Percentiles rank a stretch among this genome's conserved stretches.
phyloP scores from a whole-genome alignment of 768 basidiomycete species.

The Mrakia gelida region DNA sequence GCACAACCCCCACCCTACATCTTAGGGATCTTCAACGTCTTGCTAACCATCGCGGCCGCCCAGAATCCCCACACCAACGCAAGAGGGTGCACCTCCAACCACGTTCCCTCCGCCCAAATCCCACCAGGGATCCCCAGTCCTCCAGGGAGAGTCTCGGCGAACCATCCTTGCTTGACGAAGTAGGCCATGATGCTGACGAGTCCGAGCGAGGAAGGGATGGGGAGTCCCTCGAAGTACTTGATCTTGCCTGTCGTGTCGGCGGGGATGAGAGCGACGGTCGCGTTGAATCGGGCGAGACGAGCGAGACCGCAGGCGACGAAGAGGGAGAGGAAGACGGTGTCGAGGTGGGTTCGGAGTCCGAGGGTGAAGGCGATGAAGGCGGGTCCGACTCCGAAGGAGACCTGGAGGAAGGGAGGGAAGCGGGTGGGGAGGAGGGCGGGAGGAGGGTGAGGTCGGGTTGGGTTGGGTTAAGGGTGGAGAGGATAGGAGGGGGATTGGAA shows the following conservation, averaged over 20 bases:
- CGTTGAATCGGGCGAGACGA: constrained; percentile 95
- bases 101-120: constrained; percentile 40
- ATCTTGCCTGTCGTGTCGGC: constrained; percentile 81
- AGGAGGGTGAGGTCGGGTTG: neutral
- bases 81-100: constrained; percentile 69
- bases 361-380: constrained; percentile 86
- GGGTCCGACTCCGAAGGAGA: constrained; percentile 97
- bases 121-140: constrained; percentile 24
- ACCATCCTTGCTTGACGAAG: constrained; percentile 78
- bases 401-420: constrained; percentile 50
- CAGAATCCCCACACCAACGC: constrained; percentile 73
- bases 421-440: neutral
- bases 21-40: constrained; percentile 60
- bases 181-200: constrained; percentile 74
- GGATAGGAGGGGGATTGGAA: neutral
- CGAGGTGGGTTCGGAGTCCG: constrained; percentile 85
- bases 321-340: constrained; percentile 75
- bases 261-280: constrained; percentile 89
- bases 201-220: constrained; percentile 82
- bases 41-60: constrained; percentile 97
- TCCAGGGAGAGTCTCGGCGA: constrained; percentile 61
- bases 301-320: constrained; percentile 97
- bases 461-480: neutral
- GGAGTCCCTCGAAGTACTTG: constrained; percentile 94
- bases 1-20: constrained; percentile 4